Evolutionary conservation across 2,329 filamentous ascomycete genomes (phyloP), one percentile per base, ranked within the genome.

Genomic region (Colletotrichum gigasporum): DNA sequence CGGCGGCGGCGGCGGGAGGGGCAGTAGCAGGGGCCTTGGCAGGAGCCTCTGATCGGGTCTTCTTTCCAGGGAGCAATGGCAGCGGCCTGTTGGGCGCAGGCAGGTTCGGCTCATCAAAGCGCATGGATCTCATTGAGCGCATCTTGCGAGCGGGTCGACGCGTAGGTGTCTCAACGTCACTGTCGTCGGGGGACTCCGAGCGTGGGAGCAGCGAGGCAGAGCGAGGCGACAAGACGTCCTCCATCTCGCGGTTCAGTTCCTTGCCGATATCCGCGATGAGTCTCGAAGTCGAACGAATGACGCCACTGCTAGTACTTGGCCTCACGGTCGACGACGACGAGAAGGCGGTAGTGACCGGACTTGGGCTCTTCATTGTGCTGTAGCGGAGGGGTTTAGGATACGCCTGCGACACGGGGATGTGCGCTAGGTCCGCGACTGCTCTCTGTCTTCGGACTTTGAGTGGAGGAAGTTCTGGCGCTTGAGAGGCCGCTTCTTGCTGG

Each of bases 51-150:
- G 35, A 2, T 11, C 28, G 57, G 9, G 16, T 4, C 20, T 34
- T 53, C 28, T 32, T 42, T 14, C n/a, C 18, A 5, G 62, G 62
- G 4, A 62, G 16, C 9, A 57, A 39, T 6, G 62, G 62, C 41
- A 65, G 18, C n/a, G 62, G 62, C 42, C 62, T 65, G 48, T 44
- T 44, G 42, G 62, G 62, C 14, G 62, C 57, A 11, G 56, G 56
- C 32, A 48, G n/a, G 24, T 18, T 35, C 10, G 50, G 35, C n/a
- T 56, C 42, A 5, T 47, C 42, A 35, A 54, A 65, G 2, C 48
- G 48, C 8, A 55, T 30, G 32, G 56, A 41, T 32, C 35, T 44
- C 41, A 48, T 44, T 3, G 53, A 51, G 28, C 57, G 62, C 9
- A 50, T 41, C 8, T 54, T 34, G 12, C 57, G 62, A 26, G 48